Conservation (phyloP, 2,329 filamentous ascomycete species). For the Pseudocercospora macadamiae region DNA sequence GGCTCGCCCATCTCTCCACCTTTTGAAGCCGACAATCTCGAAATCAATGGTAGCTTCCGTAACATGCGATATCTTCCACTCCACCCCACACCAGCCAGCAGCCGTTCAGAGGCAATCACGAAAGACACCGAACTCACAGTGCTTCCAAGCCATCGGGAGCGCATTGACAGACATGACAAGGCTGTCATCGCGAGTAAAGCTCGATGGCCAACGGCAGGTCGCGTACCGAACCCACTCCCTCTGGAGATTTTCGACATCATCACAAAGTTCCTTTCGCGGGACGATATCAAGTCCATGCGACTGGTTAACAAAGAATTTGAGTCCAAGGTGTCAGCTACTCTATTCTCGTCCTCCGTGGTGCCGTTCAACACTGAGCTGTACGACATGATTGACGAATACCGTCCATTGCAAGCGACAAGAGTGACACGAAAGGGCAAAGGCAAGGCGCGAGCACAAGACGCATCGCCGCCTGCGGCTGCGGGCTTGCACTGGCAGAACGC, state of each 20-base stretch:
- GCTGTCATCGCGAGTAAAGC: not conserved
- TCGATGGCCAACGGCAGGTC: slow-evolving; percentile 43
- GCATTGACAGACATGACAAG: slow-evolving; percentile 13
- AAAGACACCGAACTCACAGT: slow-evolving; percentile 25
- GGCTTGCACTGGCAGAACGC: slow-evolving; percentile 47
- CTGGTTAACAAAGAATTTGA: slow-evolving; percentile 65
- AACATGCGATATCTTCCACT: slow-evolving; percentile 29
- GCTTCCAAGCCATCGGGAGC: slow-evolving; percentile 23
- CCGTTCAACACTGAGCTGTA: slow-evolving; percentile 68
- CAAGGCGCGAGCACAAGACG: slow-evolving; percentile 24
- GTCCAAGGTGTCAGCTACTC: slow-evolving; percentile 57
- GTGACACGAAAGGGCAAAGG: slow-evolving; percentile 13
- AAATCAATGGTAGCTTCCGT: slow-evolving; percentile 3
- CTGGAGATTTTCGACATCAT: slow-evolving; percentile 66
- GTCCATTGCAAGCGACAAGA: not conserved
- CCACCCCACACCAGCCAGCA: slow-evolving; percentile 9
- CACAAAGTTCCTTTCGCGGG: slow-evolving; percentile 57
- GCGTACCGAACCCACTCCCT: slow-evolving; percentile 48
- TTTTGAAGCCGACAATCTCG: not conserved
- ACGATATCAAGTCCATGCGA: slow-evolving; percentile 63
- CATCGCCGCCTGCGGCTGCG: slow-evolving; percentile 26
- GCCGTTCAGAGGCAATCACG: slow-evolving; percentile 8
- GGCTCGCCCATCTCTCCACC: not conserved
- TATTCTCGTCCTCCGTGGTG: slow-evolving; percentile 67
- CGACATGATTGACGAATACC: slow-evolving; percentile 51